Base-by-base conservation (phyloP, 768 basidiomycete species). In the Boletus reticulatus region DNA sequence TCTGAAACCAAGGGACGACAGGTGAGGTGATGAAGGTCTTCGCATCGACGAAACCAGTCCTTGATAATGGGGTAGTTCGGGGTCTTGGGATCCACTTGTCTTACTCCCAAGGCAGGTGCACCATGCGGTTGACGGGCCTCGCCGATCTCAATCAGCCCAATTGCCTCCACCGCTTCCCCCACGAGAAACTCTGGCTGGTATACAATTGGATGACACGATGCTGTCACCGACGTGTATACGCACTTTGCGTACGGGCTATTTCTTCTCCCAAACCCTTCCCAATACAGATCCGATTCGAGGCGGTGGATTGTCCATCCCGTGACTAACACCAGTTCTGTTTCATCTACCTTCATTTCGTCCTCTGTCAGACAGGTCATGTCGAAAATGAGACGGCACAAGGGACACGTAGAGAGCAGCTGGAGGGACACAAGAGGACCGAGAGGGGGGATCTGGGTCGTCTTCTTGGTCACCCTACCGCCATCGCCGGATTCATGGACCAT, bases 361-460 rank as follows among this genome's bases (percentile, higher is more conserved):
- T 27, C 50, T 6, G 31, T 37, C 12, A 64, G 24, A 19, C 44
- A 17, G 13, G 34, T 61, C 17, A 45, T 41, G 39, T 61, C 19
- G 48, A 64, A 58, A 6, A 56, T 46, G 17, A 64, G 49, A 31
- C 59, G 56, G 31, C 55, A 64, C 16, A 58, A 10, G 13, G 52
- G 43, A 20, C 62, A 57, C 3, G 52, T 52, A 4, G 59, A 50
- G 19, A 61, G 56, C 5, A 61, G 34, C 6, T 38, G 22, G 17
- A 63, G 41, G 6, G 50, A 52, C 17, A 5, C 8, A 4, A 63
- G 20, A 22, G 47, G 48, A 6, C 52, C 56, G 2, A 60, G 48
- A 24, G 43, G 12, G 13, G 39, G 52, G 16, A 61, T 44, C 34
- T 39, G 54, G 2, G 24, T 36, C 34, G n/a, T 52, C 37, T 50